phyloP scores from a whole-genome alignment of 2,329 filamentous ascomycete genomes.

The Diaporthe ampelina region DNA sequence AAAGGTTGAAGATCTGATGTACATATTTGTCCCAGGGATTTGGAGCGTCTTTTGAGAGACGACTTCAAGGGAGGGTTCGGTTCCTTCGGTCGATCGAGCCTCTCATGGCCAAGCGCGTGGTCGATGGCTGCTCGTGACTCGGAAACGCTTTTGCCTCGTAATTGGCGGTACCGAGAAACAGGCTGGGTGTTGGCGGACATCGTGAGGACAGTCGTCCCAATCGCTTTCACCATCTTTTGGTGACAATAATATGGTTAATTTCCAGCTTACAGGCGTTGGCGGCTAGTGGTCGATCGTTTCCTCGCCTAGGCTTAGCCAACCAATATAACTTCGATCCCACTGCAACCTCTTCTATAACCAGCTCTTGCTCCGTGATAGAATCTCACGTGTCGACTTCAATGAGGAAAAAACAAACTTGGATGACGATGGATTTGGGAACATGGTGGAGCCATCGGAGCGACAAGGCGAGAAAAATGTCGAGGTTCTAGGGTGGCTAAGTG shows the following conservation, averaged over 20 bases:
- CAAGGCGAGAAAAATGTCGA: slow-evolving; percentile 22
- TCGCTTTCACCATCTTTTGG: neutral
- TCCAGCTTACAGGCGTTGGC: slow-evolving; percentile 17
- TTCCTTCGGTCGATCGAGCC: slow-evolving; percentile 13
- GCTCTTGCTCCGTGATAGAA: slow-evolving; percentile 18
- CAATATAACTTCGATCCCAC: slow-evolving; percentile 16
- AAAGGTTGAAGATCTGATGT: slow-evolving; percentile 2
- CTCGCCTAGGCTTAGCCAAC: slow-evolving; percentile 22
- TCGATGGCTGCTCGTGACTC: slow-evolving; percentile 45
- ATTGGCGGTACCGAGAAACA: slow-evolving; percentile 52
- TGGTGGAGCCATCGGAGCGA: slow-evolving; percentile 2
- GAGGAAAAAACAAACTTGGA: neutral
- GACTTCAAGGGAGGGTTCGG: slow-evolving; percentile 19
- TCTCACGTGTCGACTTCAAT: neutral
- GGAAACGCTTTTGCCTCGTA: slow-evolving; percentile 50
- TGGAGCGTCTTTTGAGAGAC: slow-evolving; percentile 40
- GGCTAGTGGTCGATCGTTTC: slow-evolving; percentile 35
- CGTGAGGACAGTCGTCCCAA: slow-evolving; percentile 11
- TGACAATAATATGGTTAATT: slow-evolving; percentile 21
- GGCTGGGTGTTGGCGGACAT: slow-evolving; percentile 44
- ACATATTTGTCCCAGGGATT: slow-evolving; percentile 34
- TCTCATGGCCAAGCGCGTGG: slow-evolving; percentile 40
- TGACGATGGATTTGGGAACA: neutral
- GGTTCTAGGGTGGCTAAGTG: slow-evolving; percentile 37
- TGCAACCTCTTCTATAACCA: slow-evolving; percentile 29